Evolutionary conservation across 345 rosid genomes (phyloP).

Genomic region (Eucalyptus paniculata): DNA sequence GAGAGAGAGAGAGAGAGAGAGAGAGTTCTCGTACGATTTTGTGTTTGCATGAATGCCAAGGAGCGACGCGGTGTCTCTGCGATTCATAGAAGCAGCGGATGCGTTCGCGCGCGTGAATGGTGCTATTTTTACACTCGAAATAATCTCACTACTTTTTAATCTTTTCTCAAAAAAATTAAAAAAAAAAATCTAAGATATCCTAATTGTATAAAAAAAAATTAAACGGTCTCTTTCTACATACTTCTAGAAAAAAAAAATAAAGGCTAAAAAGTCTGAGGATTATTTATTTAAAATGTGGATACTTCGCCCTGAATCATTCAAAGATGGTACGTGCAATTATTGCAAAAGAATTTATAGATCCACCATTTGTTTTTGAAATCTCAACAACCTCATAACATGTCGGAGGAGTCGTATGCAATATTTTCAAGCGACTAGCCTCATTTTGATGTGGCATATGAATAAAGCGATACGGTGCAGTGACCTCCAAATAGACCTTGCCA

Average conservation of each 20-base stretch:
- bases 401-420: not conserved
- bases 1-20: fast-evolving
- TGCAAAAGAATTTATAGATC: not conserved
- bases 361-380: not conserved
- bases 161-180: not conserved
- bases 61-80: not conserved
- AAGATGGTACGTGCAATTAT: not conserved
- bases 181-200: not conserved
- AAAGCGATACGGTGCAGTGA: not conserved
- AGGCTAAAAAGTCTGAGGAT: not conserved
- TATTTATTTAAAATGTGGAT: not conserved
- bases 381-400: not conserved
- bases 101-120: not conserved
- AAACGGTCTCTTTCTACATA: not conserved
- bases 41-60: not conserved
- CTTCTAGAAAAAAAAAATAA: not conserved
- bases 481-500: not conserved
- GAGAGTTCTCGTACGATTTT: not conserved
- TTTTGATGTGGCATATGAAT: not conserved
- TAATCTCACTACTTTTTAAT: not conserved
- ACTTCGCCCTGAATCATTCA: not conserved
- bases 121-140: not conserved
- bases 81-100: not conserved
- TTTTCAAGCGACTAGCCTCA: not conserved
- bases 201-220: not conserved